Percentiles rank a stretch among this genome's conserved stretches.
phyloP scores from a whole-genome alignment of 306 rosid species.

The Cicer pinnatifidum region DNA sequence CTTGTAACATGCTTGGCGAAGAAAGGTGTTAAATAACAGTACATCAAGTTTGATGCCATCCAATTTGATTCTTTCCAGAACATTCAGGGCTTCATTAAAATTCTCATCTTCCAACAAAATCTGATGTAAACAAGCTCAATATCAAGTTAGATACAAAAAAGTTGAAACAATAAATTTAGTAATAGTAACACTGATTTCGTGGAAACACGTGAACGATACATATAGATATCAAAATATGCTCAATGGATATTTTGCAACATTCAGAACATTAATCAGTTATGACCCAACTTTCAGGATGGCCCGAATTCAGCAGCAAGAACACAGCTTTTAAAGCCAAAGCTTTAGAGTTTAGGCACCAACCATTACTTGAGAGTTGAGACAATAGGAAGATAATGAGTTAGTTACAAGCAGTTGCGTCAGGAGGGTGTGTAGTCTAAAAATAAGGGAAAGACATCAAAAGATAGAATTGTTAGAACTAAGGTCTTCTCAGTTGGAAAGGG shows the following conservation, averaged over 20 bases:
- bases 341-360: slow-evolving; percentile 1
- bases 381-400: slow-evolving; percentile 8
- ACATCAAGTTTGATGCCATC: slow-evolving; percentile 68
- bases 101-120: slow-evolving; percentile 62
- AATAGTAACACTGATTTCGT: slow-evolving; percentile 7
- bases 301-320: slow-evolving; percentile 20
- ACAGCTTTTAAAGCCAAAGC: background rate
- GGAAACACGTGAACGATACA: slow-evolving; percentile 18
- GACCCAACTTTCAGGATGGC: slow-evolving; percentile 28
- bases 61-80: slow-evolving; percentile 67
- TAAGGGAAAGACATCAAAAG: background rate
- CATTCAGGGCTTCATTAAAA: slow-evolving; percentile 61
- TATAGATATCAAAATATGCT: slow-evolving; percentile 5
- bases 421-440: background rate
- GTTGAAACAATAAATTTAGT: slow-evolving; percentile 4
- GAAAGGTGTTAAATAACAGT: slow-evolving; percentile 64
- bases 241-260: slow-evolving; percentile 8
- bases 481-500: background rate
- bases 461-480: background rate
- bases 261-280: slow-evolving; percentile 19
- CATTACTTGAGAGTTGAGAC: background rate
- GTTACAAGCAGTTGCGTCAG: background rate
- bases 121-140: slow-evolving; percentile 55
- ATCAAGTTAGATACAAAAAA: slow-evolving; percentile 39
- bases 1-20: slow-evolving; percentile 61